These are phyloP conservation scores for Hypericum perforatum DNA, from an alignment of 345 rosid species.

Conservation along the genomic window DNA sequence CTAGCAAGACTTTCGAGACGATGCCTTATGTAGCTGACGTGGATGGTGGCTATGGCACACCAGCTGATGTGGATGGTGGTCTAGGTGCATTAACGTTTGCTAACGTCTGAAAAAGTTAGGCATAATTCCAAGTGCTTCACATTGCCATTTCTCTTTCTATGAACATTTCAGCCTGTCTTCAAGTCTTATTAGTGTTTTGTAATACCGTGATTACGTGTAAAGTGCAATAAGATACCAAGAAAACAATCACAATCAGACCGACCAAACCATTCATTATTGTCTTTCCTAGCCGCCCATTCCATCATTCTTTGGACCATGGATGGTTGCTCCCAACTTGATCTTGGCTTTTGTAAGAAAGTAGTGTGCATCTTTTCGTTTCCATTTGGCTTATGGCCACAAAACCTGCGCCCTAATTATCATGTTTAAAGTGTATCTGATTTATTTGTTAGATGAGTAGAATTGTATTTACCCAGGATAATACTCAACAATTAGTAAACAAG, in stretches of 20 bases:
- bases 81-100: not conserved
- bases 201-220: constrained; percentile 3
- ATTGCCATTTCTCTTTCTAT: not conserved
- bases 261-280: constrained; percentile 28
- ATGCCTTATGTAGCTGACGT: constrained; percentile 1
- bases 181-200: not conserved
- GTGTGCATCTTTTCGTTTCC: no score
- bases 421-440: no score
- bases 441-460: no score
- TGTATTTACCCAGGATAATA: no score
- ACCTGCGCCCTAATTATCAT: no score
- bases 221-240: constrained; percentile 11
- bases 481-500: no score
- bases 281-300: constrained; percentile 34
- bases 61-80: constrained; percentile 17
- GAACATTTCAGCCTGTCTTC: not conserved
- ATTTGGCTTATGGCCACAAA: no score
- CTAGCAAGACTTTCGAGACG: no score
- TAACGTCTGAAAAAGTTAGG: constrained; percentile 7
- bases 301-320: not conserved
- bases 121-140: not conserved
- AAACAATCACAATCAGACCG: constrained; percentile 35
- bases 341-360: not conserved
- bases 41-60: constrained; percentile 4
- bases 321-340: constrained; percentile 14